Conservation (phyloP, 2,329 filamentous ascomycete genomes). For the Colletotrichum scovillei region DNA sequence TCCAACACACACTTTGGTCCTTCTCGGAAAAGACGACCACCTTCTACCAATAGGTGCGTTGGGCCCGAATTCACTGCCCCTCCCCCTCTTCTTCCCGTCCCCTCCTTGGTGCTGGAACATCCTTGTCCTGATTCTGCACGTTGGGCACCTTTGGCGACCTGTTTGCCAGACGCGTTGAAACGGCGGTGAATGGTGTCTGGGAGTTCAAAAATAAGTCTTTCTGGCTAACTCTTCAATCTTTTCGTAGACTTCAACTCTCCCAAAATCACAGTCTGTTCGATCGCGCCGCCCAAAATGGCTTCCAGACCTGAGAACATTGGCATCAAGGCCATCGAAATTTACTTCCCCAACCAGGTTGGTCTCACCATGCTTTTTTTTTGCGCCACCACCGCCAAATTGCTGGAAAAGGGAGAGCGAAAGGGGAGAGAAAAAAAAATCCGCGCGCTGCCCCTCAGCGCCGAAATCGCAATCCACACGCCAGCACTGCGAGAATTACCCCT, state of each 20-base stretch:
- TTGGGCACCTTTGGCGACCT: slow-evolving; percentile 22
- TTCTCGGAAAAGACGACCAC: not conserved
- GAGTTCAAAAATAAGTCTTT: slow-evolving; percentile 19
- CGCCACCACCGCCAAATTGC: slow-evolving; percentile 7
- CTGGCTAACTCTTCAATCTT: slow-evolving; percentile 10
- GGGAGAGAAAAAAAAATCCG: not conserved
- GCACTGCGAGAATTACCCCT: slow-evolving; percentile 2
- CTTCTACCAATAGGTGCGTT: slow-evolving; percentile 25
- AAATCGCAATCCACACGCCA: slow-evolving; percentile 34
- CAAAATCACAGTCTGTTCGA: slow-evolving; percentile 2
- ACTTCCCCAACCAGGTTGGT: slow-evolving; percentile 86
- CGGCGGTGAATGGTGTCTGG: slow-evolving; percentile 36
- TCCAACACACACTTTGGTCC: not conserved
- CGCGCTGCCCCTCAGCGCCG: slow-evolving; percentile 32
- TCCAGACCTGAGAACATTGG: slow-evolving; percentile 86
- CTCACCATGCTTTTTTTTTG: slow-evolving; percentile 24
- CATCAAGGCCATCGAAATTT: slow-evolving; percentile 93
- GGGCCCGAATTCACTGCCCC: slow-evolving; percentile 6
- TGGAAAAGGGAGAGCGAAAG: not conserved
- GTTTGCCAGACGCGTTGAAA: slow-evolving; percentile 28
- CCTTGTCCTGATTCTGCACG: slow-evolving; percentile 24
- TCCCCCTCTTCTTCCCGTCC: slow-evolving; percentile 18
- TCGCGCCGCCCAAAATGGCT: slow-evolving; percentile 66
- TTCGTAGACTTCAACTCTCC: not conserved
- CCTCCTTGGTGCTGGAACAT: slow-evolving; percentile 11